Evolutionary conservation across 1,139 yeast species (phyloP), one percentile per base, ranked within the genome.

Genomic region (Yamadazyma buinensis): DNA sequence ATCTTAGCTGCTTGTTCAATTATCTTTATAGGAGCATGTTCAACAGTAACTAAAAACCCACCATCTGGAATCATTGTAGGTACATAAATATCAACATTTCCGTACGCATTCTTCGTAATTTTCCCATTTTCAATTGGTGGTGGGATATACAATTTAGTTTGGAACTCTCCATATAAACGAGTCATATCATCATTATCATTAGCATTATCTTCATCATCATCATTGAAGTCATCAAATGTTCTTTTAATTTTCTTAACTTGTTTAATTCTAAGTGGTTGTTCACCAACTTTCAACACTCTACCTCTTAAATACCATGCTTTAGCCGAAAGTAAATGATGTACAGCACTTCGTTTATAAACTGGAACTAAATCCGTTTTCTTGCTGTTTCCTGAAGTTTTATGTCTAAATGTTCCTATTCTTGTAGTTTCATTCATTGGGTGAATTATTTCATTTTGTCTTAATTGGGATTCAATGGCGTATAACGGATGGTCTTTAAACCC

Each of bases 291-390:
- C 26, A 94, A 56, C 0, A 80, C 71, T 19, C 96, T 62, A 0
- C 98, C 99, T 34, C 72, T 61, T 61, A 84, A 72, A 50, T 82
- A 86, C 98, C 98, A 92, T 2, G 84, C 87, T 46, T 78, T 78
- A 0, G 95, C 86, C 0, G 94, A 79, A 38, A 80, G 66, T 19
- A 90, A 72, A 3, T 54, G 51, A 33, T 76, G 67, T 1, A 94
- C 88, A 47, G 81, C 77, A 1, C 73, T 59, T 20, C 96, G 63
- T 29, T 76, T 77, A 50, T 76, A 92, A 0, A 92, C 90, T 2
- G 77, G 71, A 1, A 72, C 52, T 11, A 72, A 52, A 43, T 67
- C 43, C 56, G 53, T 2, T 65, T 61, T 41, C 50, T 58, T 62
- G 15, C 49, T 49, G 28, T 48, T 54, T 52, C 52, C 32, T 2